Percentiles rank a stretch among this genome's conserved stretches.
Evolutionary conservation across 306 rosid species (phyloP).

Genomic region (Cucumis cinereus): DNA sequence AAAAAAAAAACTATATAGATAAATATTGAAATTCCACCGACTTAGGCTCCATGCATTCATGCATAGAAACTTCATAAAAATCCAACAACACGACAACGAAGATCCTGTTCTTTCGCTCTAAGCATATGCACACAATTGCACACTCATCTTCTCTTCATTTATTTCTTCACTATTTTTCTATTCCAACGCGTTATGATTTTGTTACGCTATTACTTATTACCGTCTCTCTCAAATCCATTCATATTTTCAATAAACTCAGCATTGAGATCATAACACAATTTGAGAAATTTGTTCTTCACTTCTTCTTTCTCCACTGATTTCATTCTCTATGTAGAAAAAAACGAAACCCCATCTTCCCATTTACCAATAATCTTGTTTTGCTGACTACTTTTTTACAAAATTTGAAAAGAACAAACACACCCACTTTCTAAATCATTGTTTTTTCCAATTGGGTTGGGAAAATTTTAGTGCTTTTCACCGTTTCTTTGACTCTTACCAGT

Average conservation of each 20-base stretch:
- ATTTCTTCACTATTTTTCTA: not conserved
- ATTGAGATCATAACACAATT: not conserved
- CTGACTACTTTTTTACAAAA: not conserved
- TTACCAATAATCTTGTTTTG: not conserved
- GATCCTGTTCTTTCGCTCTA: not conserved
- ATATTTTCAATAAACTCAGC: not conserved
- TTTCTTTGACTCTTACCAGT: not conserved
- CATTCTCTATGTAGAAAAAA: not conserved
- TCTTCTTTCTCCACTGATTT: not conserved
- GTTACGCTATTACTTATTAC: not conserved
- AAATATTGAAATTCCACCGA: not conserved
- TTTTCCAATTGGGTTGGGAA: not conserved
- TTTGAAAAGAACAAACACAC: not conserved
- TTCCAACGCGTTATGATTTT: not conserved
- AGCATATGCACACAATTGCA: not conserved
- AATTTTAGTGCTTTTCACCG: not conserved
- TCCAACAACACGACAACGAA: conserved; percentile 1
- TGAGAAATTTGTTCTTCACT: not conserved
- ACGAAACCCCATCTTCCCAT: not conserved
- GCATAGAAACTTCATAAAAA: not conserved
- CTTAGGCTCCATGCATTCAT: not conserved
- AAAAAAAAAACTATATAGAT: no score
- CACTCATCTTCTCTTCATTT: not conserved
- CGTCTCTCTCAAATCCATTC: not conserved
- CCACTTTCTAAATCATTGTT: not conserved